Evolutionary conservation across 352 stramenopile species (phyloP).

Genomic region (Hyaloperonospora arabidopsidis): DNA sequence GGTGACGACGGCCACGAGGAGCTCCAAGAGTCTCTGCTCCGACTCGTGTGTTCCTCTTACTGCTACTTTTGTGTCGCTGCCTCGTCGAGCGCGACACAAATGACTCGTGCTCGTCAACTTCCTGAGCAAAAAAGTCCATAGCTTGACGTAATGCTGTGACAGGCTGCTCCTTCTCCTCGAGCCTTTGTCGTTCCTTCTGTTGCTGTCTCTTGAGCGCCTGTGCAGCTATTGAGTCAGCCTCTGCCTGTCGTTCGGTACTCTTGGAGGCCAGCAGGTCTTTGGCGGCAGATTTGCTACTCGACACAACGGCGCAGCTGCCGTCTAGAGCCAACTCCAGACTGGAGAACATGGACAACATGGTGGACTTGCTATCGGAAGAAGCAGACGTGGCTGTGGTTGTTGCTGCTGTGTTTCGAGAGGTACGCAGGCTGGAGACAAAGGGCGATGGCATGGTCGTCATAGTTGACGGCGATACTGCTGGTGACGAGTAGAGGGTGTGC

Average conservation of each 20-base stretch:
- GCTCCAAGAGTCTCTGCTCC: slow-evolving; percentile 1
- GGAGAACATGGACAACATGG: slow-evolving; percentile 54
- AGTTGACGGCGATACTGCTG: too few species aligned
- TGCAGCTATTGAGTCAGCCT: slow-evolving; percentile 23
- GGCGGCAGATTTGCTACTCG: slow-evolving; percentile 25
- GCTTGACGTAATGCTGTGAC: slow-evolving; percentile 52
- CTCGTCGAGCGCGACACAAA: slow-evolving; percentile 37
- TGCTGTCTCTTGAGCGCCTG: slow-evolving; percentile 32
- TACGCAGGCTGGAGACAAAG: slow-evolving; percentile 42
- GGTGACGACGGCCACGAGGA: slow-evolving; percentile 41
- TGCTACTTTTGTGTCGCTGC: slow-evolving; percentile 40
- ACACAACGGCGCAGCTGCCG: slow-evolving; percentile 17
- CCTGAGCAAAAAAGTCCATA: slow-evolving; percentile 49
- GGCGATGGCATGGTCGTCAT: slow-evolving; percentile 19
- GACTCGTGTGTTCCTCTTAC: slow-evolving; percentile 25
- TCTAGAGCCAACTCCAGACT: slow-evolving; percentile 45
- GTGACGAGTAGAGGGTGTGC: too few species aligned
- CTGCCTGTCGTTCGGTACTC: slow-evolving; percentile 30
- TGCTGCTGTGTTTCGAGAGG: slow-evolving; percentile 13
- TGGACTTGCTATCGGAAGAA: slow-evolving; percentile 12
- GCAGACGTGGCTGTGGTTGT: slow-evolving; percentile 1
- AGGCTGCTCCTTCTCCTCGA: slow-evolving; percentile 25
- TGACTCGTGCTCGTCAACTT: slow-evolving; percentile 31
- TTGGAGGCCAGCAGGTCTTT: slow-evolving; percentile 52
- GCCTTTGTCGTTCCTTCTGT: slow-evolving; percentile 19